Evolutionary conservation across 164 flowering plant genomes (phyloP).

Genomic region (Chloranthus sessilifolius): DNA sequence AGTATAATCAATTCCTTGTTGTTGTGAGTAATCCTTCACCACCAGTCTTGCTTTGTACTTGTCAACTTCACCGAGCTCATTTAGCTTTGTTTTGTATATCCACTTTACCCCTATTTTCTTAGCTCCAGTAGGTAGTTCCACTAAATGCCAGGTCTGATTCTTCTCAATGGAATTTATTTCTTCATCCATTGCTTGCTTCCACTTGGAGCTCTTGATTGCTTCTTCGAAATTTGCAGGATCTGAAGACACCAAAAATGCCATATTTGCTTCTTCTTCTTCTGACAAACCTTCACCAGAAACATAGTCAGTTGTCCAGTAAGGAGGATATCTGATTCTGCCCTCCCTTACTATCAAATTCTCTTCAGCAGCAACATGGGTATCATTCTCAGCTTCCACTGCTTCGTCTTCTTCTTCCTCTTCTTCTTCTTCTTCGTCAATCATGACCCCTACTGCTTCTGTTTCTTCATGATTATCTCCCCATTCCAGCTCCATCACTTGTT

Average conservation of each 20-base stretch:
- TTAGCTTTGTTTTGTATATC: no score
- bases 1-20: neutral
- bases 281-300: conserved; percentile 1
- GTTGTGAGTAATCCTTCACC: neutral
- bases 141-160: neutral
- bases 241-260: neutral
- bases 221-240: neutral
- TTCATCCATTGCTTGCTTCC: neutral
- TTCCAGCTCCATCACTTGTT: no score
- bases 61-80: neutral
- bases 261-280: neutral
- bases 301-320: neutral
- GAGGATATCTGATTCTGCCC: neutral
- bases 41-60: neutral
- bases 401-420: no score
- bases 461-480: no score
- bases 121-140: neutral
- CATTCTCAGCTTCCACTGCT: no score
- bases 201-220: conserved; percentile 2
- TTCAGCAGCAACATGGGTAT: no score
- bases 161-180: conserved; percentile 4
- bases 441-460: no score
- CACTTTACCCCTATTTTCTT: neutral
- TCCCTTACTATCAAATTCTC: no score
- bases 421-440: no score